A percentile compares a stretch with the other conserved stretches of the same genome.
phyloP scores from a whole-genome alignment of 306 rosid genomes.

The Senna siamea region DNA sequence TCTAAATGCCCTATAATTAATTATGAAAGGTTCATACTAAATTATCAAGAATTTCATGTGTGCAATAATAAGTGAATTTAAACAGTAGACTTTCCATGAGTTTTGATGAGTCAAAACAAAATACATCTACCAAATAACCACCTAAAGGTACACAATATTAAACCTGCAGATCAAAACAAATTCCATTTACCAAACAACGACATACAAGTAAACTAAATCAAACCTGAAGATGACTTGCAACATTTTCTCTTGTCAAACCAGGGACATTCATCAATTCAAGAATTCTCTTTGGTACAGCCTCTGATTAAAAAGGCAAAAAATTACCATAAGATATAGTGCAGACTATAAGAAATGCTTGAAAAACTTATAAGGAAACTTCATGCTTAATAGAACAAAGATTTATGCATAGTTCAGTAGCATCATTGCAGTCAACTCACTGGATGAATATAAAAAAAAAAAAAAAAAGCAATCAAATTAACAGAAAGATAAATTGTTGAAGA shows the following conservation, averaged over 20 bases:
- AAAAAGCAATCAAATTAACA: neutral
- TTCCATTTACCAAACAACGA: neutral
- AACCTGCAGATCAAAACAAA: neutral
- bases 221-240: slow-evolving; percentile 87
- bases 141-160: neutral
- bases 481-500: slow-evolving; percentile 20
- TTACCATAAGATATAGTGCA: slow-evolving; percentile 25
- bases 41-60: neutral
- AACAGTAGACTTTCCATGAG: neutral
- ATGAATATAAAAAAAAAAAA: neutral
- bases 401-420: slow-evolving; percentile 9
- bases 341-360: slow-evolving; percentile 19
- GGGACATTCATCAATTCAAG: slow-evolving; percentile 69
- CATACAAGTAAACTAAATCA: neutral
- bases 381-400: slow-evolving; percentile 9
- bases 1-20: neutral
- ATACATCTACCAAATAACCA: neutral
- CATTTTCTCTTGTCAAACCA: slow-evolving; percentile 48
- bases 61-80: neutral
- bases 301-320: slow-evolving; percentile 47
- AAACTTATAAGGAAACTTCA: neutral
- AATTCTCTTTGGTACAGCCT: slow-evolving; percentile 75
- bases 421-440: neutral
- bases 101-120: neutral
- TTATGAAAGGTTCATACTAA: neutral